Conservation (phyloP, 208 protist genomes). For the Trypanosoma melophagium region DNA sequence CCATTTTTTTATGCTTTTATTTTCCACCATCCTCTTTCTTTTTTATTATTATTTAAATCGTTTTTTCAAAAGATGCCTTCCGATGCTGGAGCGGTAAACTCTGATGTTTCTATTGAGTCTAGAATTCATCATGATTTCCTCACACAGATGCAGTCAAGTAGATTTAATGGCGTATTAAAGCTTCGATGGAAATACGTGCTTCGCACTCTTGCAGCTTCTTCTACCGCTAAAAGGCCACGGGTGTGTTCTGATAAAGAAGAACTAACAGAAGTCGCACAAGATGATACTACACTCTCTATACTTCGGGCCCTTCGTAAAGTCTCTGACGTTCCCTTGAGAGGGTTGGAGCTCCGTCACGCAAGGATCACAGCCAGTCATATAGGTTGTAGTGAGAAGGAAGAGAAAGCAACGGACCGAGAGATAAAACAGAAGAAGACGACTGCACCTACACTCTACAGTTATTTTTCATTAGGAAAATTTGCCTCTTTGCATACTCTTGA, state of each 20-base stretch:
- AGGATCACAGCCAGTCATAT: not conserved
- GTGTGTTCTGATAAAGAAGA: not conserved
- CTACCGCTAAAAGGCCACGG: not conserved
- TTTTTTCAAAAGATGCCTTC: not conserved
- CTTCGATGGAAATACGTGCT: not conserved
- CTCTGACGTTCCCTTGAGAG: not conserved
- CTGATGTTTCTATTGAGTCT: not conserved
- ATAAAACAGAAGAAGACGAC: not conserved
- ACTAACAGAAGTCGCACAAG: not conserved
- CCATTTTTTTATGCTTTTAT: constrained; percentile 5
- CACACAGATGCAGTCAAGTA: not conserved
- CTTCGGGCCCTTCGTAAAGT: not conserved
- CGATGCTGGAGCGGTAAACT: not conserved
- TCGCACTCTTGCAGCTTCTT: no score
- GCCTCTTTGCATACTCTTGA: constrained; percentile 12
- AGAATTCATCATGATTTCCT: not conserved
- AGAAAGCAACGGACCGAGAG: not conserved
- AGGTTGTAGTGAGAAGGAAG: not conserved
- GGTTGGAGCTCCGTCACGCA: constrained; percentile 16
- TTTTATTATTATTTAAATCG: not conserved
- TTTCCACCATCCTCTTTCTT: not conserved
- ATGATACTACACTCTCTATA: not conserved
- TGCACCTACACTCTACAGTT: not conserved
- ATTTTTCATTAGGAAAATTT: not conserved
- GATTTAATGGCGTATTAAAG: constrained; percentile 2